These are phyloP conservation scores for Zizania palustris DNA, from an alignment of 202 grass and related monocot species.

Conservation along the genomic window DNA sequence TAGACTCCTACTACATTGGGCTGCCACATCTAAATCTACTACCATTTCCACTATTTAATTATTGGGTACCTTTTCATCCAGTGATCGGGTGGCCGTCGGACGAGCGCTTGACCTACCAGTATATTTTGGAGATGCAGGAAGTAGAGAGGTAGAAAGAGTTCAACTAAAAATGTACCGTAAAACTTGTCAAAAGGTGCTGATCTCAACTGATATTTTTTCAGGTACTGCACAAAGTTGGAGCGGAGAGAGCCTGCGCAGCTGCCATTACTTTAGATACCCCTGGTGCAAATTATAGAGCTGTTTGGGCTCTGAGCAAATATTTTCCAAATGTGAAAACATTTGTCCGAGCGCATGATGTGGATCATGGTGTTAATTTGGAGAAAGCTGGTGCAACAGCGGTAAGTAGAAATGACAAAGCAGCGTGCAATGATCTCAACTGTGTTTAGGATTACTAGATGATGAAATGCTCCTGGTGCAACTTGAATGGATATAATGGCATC, in stretches of 20 bases:
- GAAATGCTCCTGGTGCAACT: conserved; percentile 5
- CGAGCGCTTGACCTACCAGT: conserved; percentile 93
- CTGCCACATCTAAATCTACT: neutral
- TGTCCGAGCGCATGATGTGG: conserved; percentile 97
- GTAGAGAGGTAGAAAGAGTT: conserved; percentile 74
- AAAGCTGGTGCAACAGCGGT: conserved; percentile 95
- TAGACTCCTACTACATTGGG: neutral
- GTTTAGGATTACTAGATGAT: neutral
- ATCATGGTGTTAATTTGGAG: conserved; percentile 98
- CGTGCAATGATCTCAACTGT: neutral
- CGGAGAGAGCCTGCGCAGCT: conserved; percentile 94
- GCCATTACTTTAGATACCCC: conserved; percentile 99
- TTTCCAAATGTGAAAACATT: conserved; percentile 98
- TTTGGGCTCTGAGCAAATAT: conserved; percentile 98
- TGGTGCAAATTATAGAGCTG: conserved; percentile 96
- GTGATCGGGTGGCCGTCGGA: conserved; percentile 89
- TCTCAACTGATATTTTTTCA: conserved; percentile 45
- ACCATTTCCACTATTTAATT: conserved; percentile 33
- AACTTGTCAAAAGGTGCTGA: conserved; percentile 16
- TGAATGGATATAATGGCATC: neutral
- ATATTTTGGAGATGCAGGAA: conserved; percentile 98
- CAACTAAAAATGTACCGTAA: neutral
- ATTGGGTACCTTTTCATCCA: conserved; percentile 52
- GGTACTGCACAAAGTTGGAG: conserved; percentile 99
- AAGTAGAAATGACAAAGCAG: conserved; percentile 37